Evolutionary conservation across 495 filamentous ascomycete genomes (phyloP).

Genomic region (Penicillium ochrochloron): DNA sequence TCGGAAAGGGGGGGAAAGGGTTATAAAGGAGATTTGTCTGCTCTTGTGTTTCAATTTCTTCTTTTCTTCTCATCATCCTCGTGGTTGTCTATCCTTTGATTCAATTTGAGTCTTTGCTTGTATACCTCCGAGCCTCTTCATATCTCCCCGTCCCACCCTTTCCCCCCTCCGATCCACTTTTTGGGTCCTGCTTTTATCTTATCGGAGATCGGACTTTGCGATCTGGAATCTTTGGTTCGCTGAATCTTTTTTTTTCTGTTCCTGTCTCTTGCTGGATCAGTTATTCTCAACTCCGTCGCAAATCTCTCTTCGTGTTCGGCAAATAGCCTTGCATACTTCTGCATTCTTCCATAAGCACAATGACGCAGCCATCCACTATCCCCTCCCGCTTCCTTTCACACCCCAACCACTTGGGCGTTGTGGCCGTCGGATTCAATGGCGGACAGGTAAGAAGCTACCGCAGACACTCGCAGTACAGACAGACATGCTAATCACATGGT

Average conservation of each 20-base stretch:
- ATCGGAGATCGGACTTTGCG: slow-evolving; percentile 27
- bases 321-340: slow-evolving; percentile 3
- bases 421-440: slow-evolving; percentile 96
- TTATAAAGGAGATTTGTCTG: slow-evolving; percentile 18
- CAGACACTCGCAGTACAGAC: slow-evolving; percentile 13
- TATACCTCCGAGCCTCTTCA: slow-evolving; percentile 8
- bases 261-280: not conserved
- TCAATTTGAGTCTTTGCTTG: slow-evolving; percentile 1
- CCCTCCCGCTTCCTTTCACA: slow-evolving; percentile 80
- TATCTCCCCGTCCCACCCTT: slow-evolving; percentile 9
- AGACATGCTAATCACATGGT: slow-evolving; percentile 1
- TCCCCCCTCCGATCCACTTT: slow-evolving; percentile 26
- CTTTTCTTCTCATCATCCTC: slow-evolving; percentile 12
- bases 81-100: not conserved
- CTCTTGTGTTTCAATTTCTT: slow-evolving; percentile 13
- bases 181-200: slow-evolving; percentile 32
- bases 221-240: slow-evolving; percentile 14
- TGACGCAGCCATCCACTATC: slow-evolving; percentile 75
- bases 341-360: slow-evolving; percentile 32
- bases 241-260: slow-evolving; percentile 5
- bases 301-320: not conserved
- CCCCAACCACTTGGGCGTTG: slow-evolving; percentile 80
- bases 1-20: slow-evolving; percentile 19
- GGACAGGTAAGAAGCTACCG: slow-evolving; percentile 73
- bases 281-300: not conserved